Percentiles rank a stretch among this genome's conserved stretches.
phyloP scores from a whole-genome alignment of 1,139 yeast species.

The Entelexis paramagnoliae region DNA sequence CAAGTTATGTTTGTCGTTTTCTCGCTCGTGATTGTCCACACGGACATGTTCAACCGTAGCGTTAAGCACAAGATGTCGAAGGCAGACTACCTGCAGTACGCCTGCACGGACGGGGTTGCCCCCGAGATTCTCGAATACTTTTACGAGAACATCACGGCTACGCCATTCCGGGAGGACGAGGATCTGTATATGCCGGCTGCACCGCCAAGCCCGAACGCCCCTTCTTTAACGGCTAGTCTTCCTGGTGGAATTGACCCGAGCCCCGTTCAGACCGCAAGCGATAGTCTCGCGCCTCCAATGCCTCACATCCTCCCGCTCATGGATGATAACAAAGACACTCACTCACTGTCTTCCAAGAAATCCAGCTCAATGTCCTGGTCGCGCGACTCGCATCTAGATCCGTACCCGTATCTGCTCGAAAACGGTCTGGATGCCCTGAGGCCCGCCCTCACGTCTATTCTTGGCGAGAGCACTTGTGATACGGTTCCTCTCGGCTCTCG shows the following conservation, averaged over 20 bases:
- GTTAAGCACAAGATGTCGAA: slow-evolving; percentile 56
- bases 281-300: neutral
- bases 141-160: slow-evolving; percentile 51
- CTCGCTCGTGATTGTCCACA: slow-evolving; percentile 55
- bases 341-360: slow-evolving; percentile 14
- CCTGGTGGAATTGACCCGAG: neutral
- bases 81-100: slow-evolving; percentile 46
- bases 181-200: slow-evolving; percentile 1
- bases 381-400: slow-evolving; percentile 32
- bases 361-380: slow-evolving; percentile 24
- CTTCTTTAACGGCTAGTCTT: neutral
- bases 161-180: slow-evolving; percentile 37
- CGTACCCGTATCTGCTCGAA: slow-evolving; percentile 34
- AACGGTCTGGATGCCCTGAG: slow-evolving; percentile 31
- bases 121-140: slow-evolving; percentile 41
- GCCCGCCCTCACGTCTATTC: slow-evolving; percentile 25
- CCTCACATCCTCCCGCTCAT: neutral
- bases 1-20: slow-evolving; percentile 48
- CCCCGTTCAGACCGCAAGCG: neutral
- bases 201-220: slow-evolving; percentile 3
- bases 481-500: neutral
- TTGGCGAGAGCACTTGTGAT: slow-evolving; percentile 1
- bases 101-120: slow-evolving; percentile 35
- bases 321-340: slow-evolving; percentile 8
- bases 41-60: slow-evolving; percentile 55